Conservation (phyloP, 768 basidiomycete species). For the Hypsizygus marmoreus region DNA sequence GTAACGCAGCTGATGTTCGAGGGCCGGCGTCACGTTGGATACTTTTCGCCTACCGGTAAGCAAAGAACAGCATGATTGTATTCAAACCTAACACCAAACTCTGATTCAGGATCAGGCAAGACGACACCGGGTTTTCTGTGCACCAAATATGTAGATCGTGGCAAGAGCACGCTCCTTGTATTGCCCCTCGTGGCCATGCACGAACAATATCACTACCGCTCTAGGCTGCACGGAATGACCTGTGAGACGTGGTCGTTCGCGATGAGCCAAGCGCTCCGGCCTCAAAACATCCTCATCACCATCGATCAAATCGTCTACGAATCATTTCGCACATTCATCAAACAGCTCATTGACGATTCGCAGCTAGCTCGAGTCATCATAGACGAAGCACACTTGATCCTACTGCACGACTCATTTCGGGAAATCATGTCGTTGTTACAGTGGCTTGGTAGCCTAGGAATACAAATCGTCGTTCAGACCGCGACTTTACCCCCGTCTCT, state of each 20-base stretch:
- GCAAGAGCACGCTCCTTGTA: slow-evolving; percentile 13
- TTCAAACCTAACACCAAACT: too few relatives aligned
- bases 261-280: background rate
- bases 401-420: slow-evolving; percentile 12
- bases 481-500: slow-evolving; percentile 15
- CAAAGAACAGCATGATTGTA: too few relatives aligned
- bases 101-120: slow-evolving; percentile 16
- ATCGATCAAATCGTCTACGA: slow-evolving; percentile 7
- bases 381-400: slow-evolving; percentile 17
- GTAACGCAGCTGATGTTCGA: slow-evolving; percentile 10
- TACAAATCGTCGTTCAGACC: slow-evolving; percentile 14
- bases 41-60: slow-evolving; percentile 9
- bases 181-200: slow-evolving; percentile 20
- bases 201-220: slow-evolving; percentile 10
- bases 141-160: slow-evolving; percentile 12
- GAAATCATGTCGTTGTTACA: slow-evolving; percentile 11
- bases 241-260: slow-evolving; percentile 7
- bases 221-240: background rate
- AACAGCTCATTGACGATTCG: background rate
- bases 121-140: slow-evolving; percentile 12
- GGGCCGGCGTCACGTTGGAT: slow-evolving; percentile 3
- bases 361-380: slow-evolving; percentile 12
- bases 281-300: slow-evolving; percentile 6
- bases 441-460: slow-evolving; percentile 9
- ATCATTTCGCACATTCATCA: background rate